Conservation (phyloP, 305 asterid genomes). For the Solanum chacoense region DNA sequence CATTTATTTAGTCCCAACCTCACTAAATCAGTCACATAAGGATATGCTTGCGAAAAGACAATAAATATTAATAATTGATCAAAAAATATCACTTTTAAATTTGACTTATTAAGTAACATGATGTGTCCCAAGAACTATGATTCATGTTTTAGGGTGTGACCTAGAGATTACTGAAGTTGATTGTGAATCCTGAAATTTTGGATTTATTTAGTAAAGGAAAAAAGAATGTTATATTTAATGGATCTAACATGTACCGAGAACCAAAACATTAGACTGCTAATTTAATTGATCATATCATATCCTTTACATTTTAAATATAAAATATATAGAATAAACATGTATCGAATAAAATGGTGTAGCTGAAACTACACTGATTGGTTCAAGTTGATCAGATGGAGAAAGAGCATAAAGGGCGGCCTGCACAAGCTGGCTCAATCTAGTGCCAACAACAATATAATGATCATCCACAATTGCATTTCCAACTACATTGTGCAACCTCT, state of each 20-base stretch:
- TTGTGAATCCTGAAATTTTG: neutral
- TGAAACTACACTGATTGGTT: slow-evolving; percentile 49
- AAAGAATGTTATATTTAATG: slow-evolving; percentile 8
- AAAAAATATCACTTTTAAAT: neutral
- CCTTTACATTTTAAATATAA: neutral
- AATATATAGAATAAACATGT: neutral
- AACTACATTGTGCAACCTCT: too few relatives aligned
- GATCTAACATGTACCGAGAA: neutral
- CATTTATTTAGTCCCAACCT: slow-evolving; percentile 10
- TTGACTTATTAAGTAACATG: neutral
- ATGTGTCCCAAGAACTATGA: too few relatives aligned
- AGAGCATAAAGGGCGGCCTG: too few relatives aligned
- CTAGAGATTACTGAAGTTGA: neutral
- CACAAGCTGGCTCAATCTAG: too few relatives aligned
- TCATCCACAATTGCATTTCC: too few relatives aligned
- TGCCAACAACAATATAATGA: too few relatives aligned
- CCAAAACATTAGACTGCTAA: neutral
- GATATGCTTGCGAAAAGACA: slow-evolving; percentile 34
- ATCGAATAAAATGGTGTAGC: slow-evolving; percentile 21
- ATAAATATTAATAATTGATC: neutral
- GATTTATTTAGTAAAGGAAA: neutral
- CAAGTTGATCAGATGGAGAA: slow-evolving; percentile 12
- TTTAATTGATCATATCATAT: neutral
- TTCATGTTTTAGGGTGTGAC: too few relatives aligned
- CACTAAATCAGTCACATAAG: slow-evolving; percentile 34